phyloP scores from a whole-genome alignment of 2,329 filamentous ascomycete species.

The Amesomyces nigricolor region DNA sequence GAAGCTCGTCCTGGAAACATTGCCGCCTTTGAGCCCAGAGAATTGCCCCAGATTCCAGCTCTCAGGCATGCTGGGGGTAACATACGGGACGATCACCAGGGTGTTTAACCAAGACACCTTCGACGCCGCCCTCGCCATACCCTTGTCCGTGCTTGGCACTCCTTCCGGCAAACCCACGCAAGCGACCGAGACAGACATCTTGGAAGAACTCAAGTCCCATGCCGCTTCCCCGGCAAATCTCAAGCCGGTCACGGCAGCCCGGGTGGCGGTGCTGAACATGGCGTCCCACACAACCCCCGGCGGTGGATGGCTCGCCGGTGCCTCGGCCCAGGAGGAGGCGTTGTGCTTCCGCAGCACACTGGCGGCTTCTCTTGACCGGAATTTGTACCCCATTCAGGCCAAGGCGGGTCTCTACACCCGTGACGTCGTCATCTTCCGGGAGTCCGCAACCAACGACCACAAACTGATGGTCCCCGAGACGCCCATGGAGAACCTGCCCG shows the following conservation, averaged over 20 bases:
- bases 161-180: background rate
- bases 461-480: constrained; percentile 23
- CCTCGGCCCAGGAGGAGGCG: constrained; percentile 62
- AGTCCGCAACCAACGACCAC: constrained; percentile 25
- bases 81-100: constrained; percentile 16
- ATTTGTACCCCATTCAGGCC: constrained; percentile 13
- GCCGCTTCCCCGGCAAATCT: constrained; percentile 3
- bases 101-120: constrained; percentile 19
- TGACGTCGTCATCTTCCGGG: constrained; percentile 31
- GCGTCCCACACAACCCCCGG: constrained; percentile 54
- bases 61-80: background rate
- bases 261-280: constrained; percentile 52
- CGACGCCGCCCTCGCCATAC: constrained; percentile 20
- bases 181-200: background rate
- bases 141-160: constrained; percentile 3
- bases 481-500: constrained; percentile 34
- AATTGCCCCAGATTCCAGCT: constrained; percentile 15
- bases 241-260: constrained; percentile 1
- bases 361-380: constrained; percentile 10
- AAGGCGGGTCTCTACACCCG: constrained; percentile 29
- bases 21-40: constrained; percentile 12
- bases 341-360: constrained; percentile 52
- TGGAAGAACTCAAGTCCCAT: background rate
- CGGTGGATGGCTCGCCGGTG: constrained; percentile 59
- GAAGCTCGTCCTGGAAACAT: background rate